These are phyloP conservation scores for Neurospora africana DNA, from an alignment of 495 filamentous ascomycete genomes.

Conservation along the genomic window DNA sequence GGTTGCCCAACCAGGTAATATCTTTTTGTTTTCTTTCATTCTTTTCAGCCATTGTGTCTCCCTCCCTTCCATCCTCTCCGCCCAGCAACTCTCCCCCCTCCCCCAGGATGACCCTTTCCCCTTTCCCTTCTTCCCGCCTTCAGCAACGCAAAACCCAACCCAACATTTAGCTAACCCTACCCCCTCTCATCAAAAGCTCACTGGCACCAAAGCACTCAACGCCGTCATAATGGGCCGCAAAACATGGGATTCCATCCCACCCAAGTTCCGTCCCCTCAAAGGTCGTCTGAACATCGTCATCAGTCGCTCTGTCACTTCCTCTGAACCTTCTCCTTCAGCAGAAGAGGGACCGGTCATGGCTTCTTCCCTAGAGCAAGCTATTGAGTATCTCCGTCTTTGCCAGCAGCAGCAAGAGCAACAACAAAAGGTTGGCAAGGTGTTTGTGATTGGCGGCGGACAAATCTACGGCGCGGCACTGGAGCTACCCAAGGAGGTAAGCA, in stretches of 20 bases:
- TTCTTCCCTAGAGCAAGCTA: conserved; percentile 46
- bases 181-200: conserved; percentile 1
- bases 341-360: conserved; percentile 19
- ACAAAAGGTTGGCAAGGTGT: conserved; percentile 43
- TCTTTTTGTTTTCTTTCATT: neutral
- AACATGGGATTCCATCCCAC: conserved; percentile 83
- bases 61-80: neutral
- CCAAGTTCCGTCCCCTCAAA: conserved; percentile 63
- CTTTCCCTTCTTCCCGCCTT: no score
- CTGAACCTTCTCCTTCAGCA: neutral
- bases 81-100: no score
- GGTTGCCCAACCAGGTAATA: conserved; percentile 27
- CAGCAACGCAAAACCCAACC: neutral
- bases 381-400: conserved; percentile 26
- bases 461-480: conserved; percentile 64
- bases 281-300: conserved; percentile 72
- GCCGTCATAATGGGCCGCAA: conserved; percentile 95
- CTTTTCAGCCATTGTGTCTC: neutral
- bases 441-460: conserved; percentile 83
- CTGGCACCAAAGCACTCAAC: conserved; percentile 38
- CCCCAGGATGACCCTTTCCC: no score
- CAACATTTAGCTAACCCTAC: neutral
- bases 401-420: conserved; percentile 6
- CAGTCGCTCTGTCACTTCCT: conserved; percentile 32
- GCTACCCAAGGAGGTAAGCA: conserved; percentile 24